phyloP scores from a whole-genome alignment of 1,284 basidiomycete species.

The Hemileia vastatrix region DNA sequence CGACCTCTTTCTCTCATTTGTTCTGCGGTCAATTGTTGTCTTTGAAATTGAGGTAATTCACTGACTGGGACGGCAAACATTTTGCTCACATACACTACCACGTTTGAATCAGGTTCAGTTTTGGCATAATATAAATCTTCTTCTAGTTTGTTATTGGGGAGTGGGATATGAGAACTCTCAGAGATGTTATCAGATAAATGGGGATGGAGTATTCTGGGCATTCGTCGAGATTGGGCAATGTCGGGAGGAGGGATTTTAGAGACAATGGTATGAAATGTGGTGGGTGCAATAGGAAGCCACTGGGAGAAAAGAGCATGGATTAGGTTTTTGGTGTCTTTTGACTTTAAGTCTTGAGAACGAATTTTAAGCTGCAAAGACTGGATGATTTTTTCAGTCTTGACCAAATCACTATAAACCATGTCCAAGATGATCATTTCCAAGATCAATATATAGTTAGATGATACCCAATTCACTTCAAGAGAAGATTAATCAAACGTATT shows the following conservation, averaged over 20 bases:
- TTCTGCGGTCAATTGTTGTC: slow-evolving; percentile 66
- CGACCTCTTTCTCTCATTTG: slow-evolving; percentile 71
- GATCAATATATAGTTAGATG: too few relatives aligned
- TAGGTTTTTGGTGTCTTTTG: slow-evolving; percentile 77
- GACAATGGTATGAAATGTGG: slow-evolving; percentile 83
- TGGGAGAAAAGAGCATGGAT: slow-evolving; percentile 82
- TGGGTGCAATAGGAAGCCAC: slow-evolving; percentile 90
- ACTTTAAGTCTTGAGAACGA: slow-evolving; percentile 74
- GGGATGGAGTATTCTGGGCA: slow-evolving; percentile 89
- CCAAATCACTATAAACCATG: slow-evolving; percentile 63
- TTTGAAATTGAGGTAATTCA: slow-evolving; percentile 77
- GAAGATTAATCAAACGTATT: not conserved
- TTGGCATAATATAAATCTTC: slow-evolving; percentile 67
- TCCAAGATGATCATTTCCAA: not conserved
- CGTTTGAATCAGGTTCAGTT: slow-evolving; percentile 52
- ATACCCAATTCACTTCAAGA: not conserved
- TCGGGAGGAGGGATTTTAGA: slow-evolving; percentile 83
- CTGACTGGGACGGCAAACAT: slow-evolving; percentile 83
- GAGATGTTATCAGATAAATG: slow-evolving; percentile 50
- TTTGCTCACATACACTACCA: slow-evolving; percentile 90
- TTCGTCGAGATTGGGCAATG: slow-evolving; percentile 66
- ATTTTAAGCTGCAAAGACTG: slow-evolving; percentile 72
- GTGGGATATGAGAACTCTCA: slow-evolving; percentile 50
- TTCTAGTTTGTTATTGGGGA: slow-evolving; percentile 70
- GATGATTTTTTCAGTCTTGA: slow-evolving; percentile 84